Percentiles rank a stretch among this genome's conserved stretches.
phyloP scores from a whole-genome alignment of 441 rosid genomes.

The Gossypium gossypioides region DNA sequence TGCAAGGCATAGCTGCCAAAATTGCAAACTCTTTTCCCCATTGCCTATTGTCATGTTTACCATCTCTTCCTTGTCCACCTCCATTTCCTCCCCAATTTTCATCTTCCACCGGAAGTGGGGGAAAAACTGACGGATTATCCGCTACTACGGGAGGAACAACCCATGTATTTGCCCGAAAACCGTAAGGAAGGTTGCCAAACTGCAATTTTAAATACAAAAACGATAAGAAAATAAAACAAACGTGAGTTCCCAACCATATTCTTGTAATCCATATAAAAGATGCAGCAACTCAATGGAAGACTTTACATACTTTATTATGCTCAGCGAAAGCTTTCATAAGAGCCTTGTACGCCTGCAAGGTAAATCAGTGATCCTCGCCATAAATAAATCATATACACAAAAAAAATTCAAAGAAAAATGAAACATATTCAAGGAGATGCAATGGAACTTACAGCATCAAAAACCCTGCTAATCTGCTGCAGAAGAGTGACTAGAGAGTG shows the following conservation, averaged over 20 bases:
- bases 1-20: conserved; percentile 77
- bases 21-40: conserved; percentile 69
- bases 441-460: conserved; percentile 44
- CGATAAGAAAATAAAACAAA: not conserved
- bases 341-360: conserved; percentile 59
- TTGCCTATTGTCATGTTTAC: conserved; percentile 45
- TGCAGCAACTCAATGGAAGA: not conserved
- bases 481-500: conserved; percentile 56
- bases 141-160: conserved; percentile 67
- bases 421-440: not conserved
- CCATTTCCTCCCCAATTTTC: conserved; percentile 74
- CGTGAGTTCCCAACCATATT: not conserved
- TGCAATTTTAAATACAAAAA: conserved; percentile 19
- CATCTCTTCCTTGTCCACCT: conserved; percentile 55
- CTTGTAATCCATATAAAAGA: conserved; percentile 7
- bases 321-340: conserved; percentile 68
- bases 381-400: not conserved
- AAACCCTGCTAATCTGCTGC: conserved; percentile 58
- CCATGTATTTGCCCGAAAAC: conserved; percentile 77
- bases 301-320: conserved; percentile 52
- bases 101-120: conserved; percentile 63
- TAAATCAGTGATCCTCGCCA: not conserved
- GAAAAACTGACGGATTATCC: conserved; percentile 52
- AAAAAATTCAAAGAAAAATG: not conserved
- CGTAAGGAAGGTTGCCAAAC: conserved; percentile 81